Evolutionary conservation across 192 early-diverging fungal species (phyloP).

Genomic region (Neocallimastix lanati): DNA sequence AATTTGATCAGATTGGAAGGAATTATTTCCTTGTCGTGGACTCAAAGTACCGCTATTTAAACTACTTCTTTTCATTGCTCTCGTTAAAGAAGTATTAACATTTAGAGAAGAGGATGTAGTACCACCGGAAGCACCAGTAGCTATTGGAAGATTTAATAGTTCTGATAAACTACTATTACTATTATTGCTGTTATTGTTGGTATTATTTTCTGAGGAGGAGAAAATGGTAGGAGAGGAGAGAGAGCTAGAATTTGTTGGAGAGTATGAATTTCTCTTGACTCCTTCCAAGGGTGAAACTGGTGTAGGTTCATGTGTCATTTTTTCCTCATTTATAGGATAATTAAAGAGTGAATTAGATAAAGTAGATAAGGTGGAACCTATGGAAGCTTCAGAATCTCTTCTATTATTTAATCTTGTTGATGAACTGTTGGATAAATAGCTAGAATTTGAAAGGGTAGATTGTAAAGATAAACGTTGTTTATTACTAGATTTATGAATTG

Average conservation of each 20-base stretch:
- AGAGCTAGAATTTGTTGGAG: neutral
- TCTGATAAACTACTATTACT: neutral
- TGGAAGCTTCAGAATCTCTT: neutral
- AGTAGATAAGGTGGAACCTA: neutral
- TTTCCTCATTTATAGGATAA: neutral
- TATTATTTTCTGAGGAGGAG: neutral
- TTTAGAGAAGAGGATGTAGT: neutral
- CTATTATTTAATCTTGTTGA: neutral
- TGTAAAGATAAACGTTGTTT: neutral
- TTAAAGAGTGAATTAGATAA: neutral
- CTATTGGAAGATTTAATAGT: neutral
- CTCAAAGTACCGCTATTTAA: neutral
- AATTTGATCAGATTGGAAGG: neutral
- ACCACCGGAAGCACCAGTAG: neutral
- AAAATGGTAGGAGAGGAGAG: neutral
- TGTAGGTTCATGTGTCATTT: neutral
- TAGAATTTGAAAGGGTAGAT: neutral
- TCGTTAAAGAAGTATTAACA: neutral
- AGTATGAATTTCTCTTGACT: neutral
- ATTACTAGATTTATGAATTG: neutral
- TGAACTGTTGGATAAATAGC: neutral
- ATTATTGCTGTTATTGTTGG: neutral
- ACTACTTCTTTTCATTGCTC: neutral
- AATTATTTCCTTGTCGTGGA: neutral
- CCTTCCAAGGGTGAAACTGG: neutral